Evolutionary conservation across 1,284 basidiomycete genomes (phyloP).

Genomic region (Vanrija humicola): DNA sequence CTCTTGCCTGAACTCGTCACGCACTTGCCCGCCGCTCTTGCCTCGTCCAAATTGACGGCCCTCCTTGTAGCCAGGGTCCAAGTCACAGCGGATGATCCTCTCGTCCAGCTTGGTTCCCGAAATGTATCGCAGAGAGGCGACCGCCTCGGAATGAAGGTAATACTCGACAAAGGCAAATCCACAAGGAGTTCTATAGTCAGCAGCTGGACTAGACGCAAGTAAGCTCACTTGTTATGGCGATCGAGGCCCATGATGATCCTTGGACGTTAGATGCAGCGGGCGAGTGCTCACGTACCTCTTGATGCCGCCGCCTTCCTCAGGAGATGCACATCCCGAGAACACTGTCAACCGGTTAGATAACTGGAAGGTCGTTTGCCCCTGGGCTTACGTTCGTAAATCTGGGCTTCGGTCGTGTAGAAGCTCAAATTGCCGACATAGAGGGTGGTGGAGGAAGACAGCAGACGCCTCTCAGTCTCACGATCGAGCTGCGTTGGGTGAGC

Average conservation of each 20-base stretch:
- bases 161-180: conserved; percentile 99
- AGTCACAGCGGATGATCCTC: conserved; percentile 94
- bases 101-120: conserved; percentile 99
- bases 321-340: conserved; percentile 84
- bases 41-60: conserved; percentile 96
- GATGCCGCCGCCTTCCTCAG: conserved; percentile 89
- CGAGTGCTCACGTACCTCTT: conserved; percentile 58
- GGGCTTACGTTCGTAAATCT: conserved; percentile 79
- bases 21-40: conserved; percentile 90
- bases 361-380: neutral
- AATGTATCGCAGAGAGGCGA: conserved; percentile 88
- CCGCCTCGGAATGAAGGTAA: conserved; percentile 90
- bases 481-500: conserved; percentile 30
- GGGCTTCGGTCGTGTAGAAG: conserved; percentile 98
- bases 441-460: conserved; percentile 53
- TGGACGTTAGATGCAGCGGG: neutral
- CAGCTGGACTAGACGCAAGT: neutral
- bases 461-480: conserved; percentile 51
- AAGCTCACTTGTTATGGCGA: conserved; percentile 74
- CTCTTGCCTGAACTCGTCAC: conserved; percentile 95
- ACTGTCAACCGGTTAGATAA: conserved; percentile 48
- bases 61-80: conserved; percentile 97
- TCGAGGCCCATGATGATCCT: conserved; percentile 98
- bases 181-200: conserved; percentile 75
- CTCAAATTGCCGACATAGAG: conserved; percentile 90